These are phyloP conservation scores for Phytophthora rubi DNA, from an alignment of 352 stramenopile species.

Conservation along the genomic window DNA sequence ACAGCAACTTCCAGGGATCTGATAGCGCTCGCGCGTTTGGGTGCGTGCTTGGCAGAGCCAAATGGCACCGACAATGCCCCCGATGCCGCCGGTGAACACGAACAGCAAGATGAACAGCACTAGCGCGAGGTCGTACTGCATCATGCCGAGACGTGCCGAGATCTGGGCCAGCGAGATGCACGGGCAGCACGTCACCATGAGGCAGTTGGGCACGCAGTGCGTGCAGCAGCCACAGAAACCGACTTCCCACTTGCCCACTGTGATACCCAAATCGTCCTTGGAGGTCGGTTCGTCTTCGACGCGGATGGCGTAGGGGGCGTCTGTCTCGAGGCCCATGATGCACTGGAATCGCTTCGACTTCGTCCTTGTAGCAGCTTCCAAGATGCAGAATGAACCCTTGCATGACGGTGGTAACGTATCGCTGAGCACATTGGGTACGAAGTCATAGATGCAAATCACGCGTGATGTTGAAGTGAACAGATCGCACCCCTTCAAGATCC, in stretches of 20 bases:
- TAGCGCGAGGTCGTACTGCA: constrained; percentile 29
- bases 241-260: constrained; percentile 35
- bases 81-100: constrained; percentile 15
- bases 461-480: background rate
- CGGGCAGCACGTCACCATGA: constrained; percentile 49
- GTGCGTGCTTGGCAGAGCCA: constrained; percentile 35
- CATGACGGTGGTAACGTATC: background rate
- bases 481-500: background rate
- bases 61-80: constrained; percentile 13
- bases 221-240: constrained; percentile 50
- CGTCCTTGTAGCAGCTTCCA: constrained; percentile 3
- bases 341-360: background rate
- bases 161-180: constrained; percentile 55
- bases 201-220: constrained; percentile 48
- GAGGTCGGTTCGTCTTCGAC: constrained; percentile 17
- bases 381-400: background rate
- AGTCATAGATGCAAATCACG: background rate
- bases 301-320: constrained; percentile 15
- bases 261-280: constrained; percentile 8
- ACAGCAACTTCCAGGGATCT: constrained; percentile 40
- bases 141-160: constrained; percentile 40
- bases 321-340: background rate
- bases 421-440: background rate
- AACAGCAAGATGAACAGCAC: constrained; percentile 28
- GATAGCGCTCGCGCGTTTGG: constrained; percentile 40